Evolutionary conservation across 2,329 filamentous ascomycete genomes (phyloP), one percentile per base, ranked within the genome.

Genomic region (Fusarium equiseti): DNA sequence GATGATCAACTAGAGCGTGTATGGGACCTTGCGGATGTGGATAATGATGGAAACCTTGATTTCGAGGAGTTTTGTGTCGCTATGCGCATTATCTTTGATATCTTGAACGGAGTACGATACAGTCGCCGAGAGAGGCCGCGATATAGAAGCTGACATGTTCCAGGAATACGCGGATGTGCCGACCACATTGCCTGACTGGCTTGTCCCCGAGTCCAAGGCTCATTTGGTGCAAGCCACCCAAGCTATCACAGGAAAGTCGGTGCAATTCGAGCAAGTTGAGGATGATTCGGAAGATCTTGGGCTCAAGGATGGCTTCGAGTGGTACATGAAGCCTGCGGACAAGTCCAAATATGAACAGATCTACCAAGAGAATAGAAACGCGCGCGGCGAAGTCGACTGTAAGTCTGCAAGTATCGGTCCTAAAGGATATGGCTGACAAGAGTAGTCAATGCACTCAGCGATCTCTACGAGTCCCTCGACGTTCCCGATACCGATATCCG

Each of bases 51-150:
- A 70, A 97, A 97, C 81, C 86, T 99, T 58, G 96, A 99, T 83
- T 99, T 99, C 84, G 96, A 99, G 83, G 96, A 99, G 86, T 99
- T 99, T 81, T 99, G 96, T 81, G 96, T 99, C 63, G 96, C 95
- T 42, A 99, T 99, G 96, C 90, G 96, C 77, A 85, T 99, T 77
- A 98, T 98, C 76, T 99, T 98, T 81, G 96, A 99, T 80, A 85
- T 98, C 72, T 90, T 99, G 75, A 99, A 99, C 78, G 96, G 96
- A 76, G 93, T 97, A 86, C 59, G 72, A 35, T 58, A 43, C 31
- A 31, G 22, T 48, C 29, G 16, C 40, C 52, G 48, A 56, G 18
- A 22, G 53, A 46, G 12, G 27, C 38, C 49, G 46, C 63, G 26
- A 44, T 58, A 59, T 49, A 59, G 43, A 42, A 60, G 66, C 70